These are phyloP conservation scores for Volvariella surrecta DNA, from an alignment of 1,284 basidiomycete genomes.

Conservation along the genomic window DNA sequence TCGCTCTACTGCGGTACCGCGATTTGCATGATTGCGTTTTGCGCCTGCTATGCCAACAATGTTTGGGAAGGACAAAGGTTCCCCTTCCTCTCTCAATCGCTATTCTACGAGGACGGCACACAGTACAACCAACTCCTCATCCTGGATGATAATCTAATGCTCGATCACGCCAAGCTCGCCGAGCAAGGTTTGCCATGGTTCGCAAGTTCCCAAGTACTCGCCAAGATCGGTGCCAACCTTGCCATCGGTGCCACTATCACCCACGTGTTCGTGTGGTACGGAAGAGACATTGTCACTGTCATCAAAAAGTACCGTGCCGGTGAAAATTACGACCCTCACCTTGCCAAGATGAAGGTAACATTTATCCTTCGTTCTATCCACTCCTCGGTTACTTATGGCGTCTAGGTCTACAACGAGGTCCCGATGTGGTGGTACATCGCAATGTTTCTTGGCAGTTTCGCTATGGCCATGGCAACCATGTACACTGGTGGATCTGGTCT, in stretches of 20 bases:
- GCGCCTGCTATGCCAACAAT: constrained; percentile 33
- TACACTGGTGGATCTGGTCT: constrained; percentile 41
- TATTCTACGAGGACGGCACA: constrained; percentile 44
- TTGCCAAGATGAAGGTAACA: constrained; percentile 44
- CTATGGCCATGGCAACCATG: constrained; percentile 36
- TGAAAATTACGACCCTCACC: constrained; percentile 36
- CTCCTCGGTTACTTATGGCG: constrained; percentile 3
- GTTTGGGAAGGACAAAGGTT: constrained; percentile 39
- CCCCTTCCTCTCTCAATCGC: constrained; percentile 45
- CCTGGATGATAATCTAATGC: constrained; percentile 37
- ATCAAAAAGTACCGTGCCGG: constrained; percentile 27
- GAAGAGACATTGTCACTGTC: constrained; percentile 32
- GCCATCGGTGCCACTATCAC: constrained; percentile 39
- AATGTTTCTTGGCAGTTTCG: constrained; percentile 30
- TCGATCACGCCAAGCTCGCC: constrained; percentile 33
- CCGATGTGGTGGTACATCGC: constrained; percentile 50
- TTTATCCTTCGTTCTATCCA: neutral
- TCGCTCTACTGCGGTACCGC: neutral
- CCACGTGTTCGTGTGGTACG: constrained; percentile 45
- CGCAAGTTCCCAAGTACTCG: constrained; percentile 31
- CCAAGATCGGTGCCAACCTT: constrained; percentile 27
- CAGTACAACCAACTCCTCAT: constrained; percentile 38
- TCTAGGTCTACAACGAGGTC: constrained; percentile 39
- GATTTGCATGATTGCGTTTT: constrained; percentile 28
- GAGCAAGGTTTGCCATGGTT: constrained; percentile 34